These are phyloP conservation scores for Exophiala dermatitidis DNA, from an alignment of 2,329 filamentous ascomycete species.

Conservation along the genomic window DNA sequence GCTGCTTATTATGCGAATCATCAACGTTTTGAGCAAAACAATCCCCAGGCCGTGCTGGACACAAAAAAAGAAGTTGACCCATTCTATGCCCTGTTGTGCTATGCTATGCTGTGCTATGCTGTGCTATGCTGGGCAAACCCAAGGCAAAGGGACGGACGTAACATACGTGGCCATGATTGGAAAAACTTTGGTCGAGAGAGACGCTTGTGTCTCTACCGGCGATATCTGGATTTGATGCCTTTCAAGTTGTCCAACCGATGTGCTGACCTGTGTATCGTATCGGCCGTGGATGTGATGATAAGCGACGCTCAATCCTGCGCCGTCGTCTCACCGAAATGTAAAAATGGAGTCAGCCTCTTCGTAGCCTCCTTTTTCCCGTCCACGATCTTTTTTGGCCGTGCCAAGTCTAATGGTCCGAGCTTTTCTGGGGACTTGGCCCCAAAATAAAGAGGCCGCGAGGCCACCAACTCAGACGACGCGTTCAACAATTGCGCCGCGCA, in stretches of 20 bases:
- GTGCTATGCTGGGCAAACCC: slow-evolving; percentile 9
- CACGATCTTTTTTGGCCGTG: not conserved
- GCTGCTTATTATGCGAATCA: not conserved
- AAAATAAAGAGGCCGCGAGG: not conserved
- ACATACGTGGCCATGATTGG: slow-evolving; percentile 34
- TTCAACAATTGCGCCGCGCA: too few relatives aligned
- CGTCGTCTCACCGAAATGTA: not conserved
- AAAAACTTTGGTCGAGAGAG: too few relatives aligned
- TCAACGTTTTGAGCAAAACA: slow-evolving; percentile 5
- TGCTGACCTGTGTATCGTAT: too few relatives aligned
- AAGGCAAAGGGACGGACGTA: not conserved
- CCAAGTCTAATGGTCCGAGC: slow-evolving; percentile 5
- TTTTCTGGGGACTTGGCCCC: not conserved
- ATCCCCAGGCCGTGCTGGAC: not conserved
- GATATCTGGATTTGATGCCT: too few relatives aligned
- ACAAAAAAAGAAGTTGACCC: not conserved
- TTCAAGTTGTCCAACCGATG: not conserved
- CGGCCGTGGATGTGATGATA: not conserved
- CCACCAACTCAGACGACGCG: not conserved
- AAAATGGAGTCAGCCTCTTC: not conserved
- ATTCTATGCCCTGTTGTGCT: not conserved
- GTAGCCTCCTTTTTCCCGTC: not conserved
- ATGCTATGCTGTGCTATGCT: slow-evolving; percentile 3
- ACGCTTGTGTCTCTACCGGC: too few relatives aligned
- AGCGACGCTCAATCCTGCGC: slow-evolving; percentile 1